A percentile compares a stretch with the other conserved stretches of the same genome.
Conservation (phyloP, 2,329 filamentous ascomycete species). For the Ophiostoma novo-ulmi region DNA sequence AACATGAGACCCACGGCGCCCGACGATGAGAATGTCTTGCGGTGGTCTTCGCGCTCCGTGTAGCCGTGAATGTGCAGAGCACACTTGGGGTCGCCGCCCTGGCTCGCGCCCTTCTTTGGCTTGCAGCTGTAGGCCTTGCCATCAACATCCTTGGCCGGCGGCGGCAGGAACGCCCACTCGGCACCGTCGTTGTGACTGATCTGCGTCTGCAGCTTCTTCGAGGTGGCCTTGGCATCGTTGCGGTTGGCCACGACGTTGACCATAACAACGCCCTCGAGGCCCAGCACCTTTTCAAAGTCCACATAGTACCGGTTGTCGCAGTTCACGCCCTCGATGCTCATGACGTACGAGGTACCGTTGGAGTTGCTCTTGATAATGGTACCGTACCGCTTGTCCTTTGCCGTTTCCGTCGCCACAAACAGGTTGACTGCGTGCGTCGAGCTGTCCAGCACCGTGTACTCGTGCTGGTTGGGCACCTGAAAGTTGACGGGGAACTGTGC, state of each 20-base stretch:
- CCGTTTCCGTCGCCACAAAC: slow-evolving; percentile 75
- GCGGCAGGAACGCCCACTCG: slow-evolving; percentile 71
- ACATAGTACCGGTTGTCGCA: slow-evolving; percentile 71
- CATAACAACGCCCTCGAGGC: slow-evolving; percentile 82
- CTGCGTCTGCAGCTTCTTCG: slow-evolving; percentile 79
- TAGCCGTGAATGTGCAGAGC: slow-evolving; percentile 92
- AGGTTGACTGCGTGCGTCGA: slow-evolving; percentile 92
- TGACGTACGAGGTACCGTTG: slow-evolving; percentile 90
- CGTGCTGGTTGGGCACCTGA: slow-evolving; percentile 67
- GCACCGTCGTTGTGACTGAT: slow-evolving; percentile 97
- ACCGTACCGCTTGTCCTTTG: slow-evolving; percentile 64
- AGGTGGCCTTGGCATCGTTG: slow-evolving; percentile 48
- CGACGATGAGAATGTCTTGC: slow-evolving; percentile 80
- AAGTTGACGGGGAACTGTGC: slow-evolving; percentile 86
- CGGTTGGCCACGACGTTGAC: slow-evolving; percentile 80
- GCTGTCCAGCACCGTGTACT: slow-evolving; percentile 91
- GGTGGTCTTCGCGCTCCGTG: slow-evolving; percentile 77
- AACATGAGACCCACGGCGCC: slow-evolving; percentile 89
- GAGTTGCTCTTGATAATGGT: slow-evolving; percentile 97
- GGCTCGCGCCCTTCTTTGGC: slow-evolving; percentile 34
- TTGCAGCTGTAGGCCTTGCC: slow-evolving; percentile 65
- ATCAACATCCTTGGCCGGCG: slow-evolving; percentile 66
- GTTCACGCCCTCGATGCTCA: slow-evolving; percentile 78
- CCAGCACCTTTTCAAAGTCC: slow-evolving; percentile 93
- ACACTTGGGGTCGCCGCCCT: slow-evolving; percentile 60